phyloP scores from a whole-genome alignment of 2,329 filamentous ascomycete genomes.

The Sphaerostilbella broomeana region DNA sequence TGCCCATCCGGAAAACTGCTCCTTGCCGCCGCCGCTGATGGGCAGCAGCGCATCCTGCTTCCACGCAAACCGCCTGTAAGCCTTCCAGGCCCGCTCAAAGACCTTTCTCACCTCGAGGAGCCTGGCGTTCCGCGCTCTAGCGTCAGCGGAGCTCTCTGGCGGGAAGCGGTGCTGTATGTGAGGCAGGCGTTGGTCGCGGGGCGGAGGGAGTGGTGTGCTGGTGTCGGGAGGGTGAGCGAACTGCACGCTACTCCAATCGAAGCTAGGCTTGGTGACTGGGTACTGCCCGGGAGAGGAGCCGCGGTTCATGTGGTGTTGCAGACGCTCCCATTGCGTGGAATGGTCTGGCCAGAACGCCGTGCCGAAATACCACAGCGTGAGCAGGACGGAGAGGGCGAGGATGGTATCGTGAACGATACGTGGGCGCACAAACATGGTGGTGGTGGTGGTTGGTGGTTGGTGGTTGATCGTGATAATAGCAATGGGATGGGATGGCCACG shows the following conservation, averaged over 20 bases:
- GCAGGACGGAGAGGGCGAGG: slow-evolving; percentile 1
- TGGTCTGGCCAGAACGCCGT: background rate
- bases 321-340: slow-evolving; percentile 12
- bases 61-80: slow-evolving; percentile 58
- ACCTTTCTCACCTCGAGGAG: slow-evolving; percentile 27
- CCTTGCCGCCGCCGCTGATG: slow-evolving; percentile 42
- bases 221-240: slow-evolving; percentile 21
- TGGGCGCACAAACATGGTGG: slow-evolving; percentile 9
- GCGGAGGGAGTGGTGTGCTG: slow-evolving; percentile 21
- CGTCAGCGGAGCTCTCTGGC: slow-evolving; percentile 21
- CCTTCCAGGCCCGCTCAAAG: slow-evolving; percentile 34
- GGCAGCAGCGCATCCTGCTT: slow-evolving; percentile 57
- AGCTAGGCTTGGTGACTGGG: slow-evolving; percentile 23
- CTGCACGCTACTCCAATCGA: slow-evolving; percentile 31
- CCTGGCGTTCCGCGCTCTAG: slow-evolving; percentile 23
- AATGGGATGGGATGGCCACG: too few species aligned
- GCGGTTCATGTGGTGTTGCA: slow-evolving; percentile 29
- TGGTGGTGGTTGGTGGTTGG: too few species aligned
- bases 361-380: slow-evolving; percentile 5
- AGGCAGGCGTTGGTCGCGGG: slow-evolving; percentile 21
- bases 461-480: too few species aligned
- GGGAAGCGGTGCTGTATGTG: slow-evolving; percentile 31
- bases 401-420: slow-evolving; percentile 9
- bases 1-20: slow-evolving; percentile 61
- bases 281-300: slow-evolving; percentile 5